Conservation (phyloP, 257 asterid species). For the Buddleja alternifolia region DNA sequence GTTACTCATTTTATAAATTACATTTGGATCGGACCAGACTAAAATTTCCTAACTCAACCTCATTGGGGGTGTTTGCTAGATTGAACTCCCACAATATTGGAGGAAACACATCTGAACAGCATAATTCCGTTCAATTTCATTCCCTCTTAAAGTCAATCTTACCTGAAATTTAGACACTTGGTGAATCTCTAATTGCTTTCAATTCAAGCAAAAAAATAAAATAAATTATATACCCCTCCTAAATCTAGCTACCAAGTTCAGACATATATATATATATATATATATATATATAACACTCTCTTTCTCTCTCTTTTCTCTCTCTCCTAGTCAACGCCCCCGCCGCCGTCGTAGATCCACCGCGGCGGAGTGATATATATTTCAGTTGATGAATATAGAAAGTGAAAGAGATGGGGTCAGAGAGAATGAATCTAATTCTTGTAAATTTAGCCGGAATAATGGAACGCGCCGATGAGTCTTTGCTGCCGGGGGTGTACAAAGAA, state of each 20-base stretch:
- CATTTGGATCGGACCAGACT: too few relatives aligned
- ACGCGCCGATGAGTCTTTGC: slow-evolving; percentile 77
- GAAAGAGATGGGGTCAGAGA: slow-evolving; percentile 50
- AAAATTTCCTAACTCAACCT: too few relatives aligned
- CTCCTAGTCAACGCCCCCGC: slow-evolving; percentile 27
- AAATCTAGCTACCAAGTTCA: background rate
- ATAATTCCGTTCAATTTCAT: background rate
- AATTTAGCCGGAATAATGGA: slow-evolving; percentile 92
- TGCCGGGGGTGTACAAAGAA: slow-evolving; percentile 89
- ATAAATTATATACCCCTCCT: background rate
- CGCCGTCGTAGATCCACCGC: slow-evolving; percentile 9
- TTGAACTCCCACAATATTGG: background rate
- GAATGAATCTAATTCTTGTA: slow-evolving; percentile 61
- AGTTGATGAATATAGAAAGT: slow-evolving; percentile 26
- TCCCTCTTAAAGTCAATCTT: slow-evolving; percentile 11
- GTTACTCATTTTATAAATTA: too few relatives aligned
- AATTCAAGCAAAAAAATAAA: slow-evolving; percentile 18
- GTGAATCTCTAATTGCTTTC: slow-evolving; percentile 31
- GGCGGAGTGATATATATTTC: background rate
- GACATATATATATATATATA: too few relatives aligned
- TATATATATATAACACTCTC: background rate
- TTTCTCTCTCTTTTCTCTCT: background rate
- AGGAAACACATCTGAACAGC: background rate
- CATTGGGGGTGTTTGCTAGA: too few relatives aligned
- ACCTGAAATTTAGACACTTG: slow-evolving; percentile 3